Base-by-base conservation (phyloP, 106 monocot genomes). In the Allium sativum region DNA sequence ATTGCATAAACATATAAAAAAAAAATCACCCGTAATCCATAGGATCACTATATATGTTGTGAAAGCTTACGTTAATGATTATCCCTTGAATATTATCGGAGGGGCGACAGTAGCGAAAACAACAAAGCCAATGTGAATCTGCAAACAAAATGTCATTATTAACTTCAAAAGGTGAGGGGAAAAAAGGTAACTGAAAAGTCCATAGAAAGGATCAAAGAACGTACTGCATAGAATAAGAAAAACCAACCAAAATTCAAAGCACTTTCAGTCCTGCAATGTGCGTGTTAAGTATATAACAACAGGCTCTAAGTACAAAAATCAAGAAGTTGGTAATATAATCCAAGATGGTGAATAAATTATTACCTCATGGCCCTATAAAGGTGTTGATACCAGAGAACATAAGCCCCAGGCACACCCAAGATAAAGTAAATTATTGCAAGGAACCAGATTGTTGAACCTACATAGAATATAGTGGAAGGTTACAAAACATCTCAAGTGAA, bases 161-260 rank as follows among this genome's bases (percentile, higher is more conserved):
- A n/a, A n/a, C n/a, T n/a, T n/a, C n/a, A n/a, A n/a, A n/a, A n/a
- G n/a, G n/a, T n/a, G n/a, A n/a, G n/a, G n/a, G n/a, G n/a, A n/a
- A n/a, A n/a, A n/a, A n/a, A n/a, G n/a, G n/a, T n/a, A n/a, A n/a
- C n/a, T n/a, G n/a, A n/a, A n/a, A n/a, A n/a, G n/a, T n/a, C n/a
- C n/a, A n/a, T n/a, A n/a, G n/a, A n/a, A n/a, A n/a, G n/a, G n/a
- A n/a, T n/a, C n/a, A n/a, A n/a, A n/a, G 47, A 47, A 47, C 55
- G 42, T 72, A 96, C 96, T 79, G 84, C 19, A 68, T 96, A 96
- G 68, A 84, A 76, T 41, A 96, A 47, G 74, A 96, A 91, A 74
- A 96, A 96, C 96, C 87, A 96, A 65, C 96, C 84, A 72, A 96
- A 96, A 45, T 82, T 96, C 71, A 96, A 67, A 61, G 96, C 96